phyloP scores from a whole-genome alignment of 164 flowering plant species.

The Vitis amurensis region DNA sequence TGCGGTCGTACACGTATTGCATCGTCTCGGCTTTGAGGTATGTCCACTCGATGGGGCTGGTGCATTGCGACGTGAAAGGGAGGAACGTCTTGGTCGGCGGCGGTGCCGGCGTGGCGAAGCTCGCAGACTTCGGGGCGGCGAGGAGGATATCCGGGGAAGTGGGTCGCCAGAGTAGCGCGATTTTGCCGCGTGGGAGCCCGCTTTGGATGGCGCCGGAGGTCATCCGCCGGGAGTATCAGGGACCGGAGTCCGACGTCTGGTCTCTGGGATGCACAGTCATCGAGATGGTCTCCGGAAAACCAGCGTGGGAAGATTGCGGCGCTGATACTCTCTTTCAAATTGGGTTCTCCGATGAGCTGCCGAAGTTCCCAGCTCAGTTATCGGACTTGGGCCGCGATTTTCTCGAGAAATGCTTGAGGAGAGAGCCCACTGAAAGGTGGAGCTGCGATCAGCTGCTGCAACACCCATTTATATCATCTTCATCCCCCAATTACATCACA shows the following conservation, averaged over 20 bases:
- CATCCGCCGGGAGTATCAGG: constrained; percentile 51
- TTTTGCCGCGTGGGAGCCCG: constrained; percentile 64
- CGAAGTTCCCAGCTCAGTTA: constrained; percentile 42
- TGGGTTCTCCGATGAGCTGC: constrained; percentile 49
- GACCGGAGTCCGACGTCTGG: constrained; percentile 75
- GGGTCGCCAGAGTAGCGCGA: neutral
- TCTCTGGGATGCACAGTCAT: constrained; percentile 78
- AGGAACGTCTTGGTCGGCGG: constrained; percentile 52
- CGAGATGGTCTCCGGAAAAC: constrained; percentile 70
- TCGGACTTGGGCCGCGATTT: constrained; percentile 58
- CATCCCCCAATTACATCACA: neutral
- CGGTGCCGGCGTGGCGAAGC: constrained; percentile 40
- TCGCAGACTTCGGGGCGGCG: constrained; percentile 84
- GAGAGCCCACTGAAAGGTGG: constrained; percentile 51
- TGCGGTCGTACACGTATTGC: constrained; percentile 45
- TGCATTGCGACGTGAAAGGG: constrained; percentile 85
- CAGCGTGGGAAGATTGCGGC: constrained; percentile 56
- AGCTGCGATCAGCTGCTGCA: constrained; percentile 51
- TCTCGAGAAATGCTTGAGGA: constrained; percentile 47
- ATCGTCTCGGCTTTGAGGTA: constrained; percentile 47
- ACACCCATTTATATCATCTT: constrained; percentile 48
- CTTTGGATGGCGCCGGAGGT: constrained; percentile 96
- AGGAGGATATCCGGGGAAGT: constrained; percentile 1
- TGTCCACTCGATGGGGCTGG: constrained; percentile 50
- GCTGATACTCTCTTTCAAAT: constrained; percentile 37